Evolutionary conservation across 73 alveolate genomes (phyloP).

Genomic region (Loxodes magnus): DNA sequence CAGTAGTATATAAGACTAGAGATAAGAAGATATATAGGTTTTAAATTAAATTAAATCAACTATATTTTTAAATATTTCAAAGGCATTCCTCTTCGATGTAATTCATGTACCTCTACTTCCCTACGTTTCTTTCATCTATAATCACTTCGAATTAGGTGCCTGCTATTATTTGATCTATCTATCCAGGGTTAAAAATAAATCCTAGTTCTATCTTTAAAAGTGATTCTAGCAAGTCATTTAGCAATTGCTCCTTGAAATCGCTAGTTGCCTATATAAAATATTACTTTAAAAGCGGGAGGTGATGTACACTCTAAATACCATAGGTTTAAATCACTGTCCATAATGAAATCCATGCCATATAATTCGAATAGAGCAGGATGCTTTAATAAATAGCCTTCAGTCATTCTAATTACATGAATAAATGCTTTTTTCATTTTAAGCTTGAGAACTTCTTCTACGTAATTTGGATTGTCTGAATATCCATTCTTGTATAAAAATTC

Average conservation of each 20-base stretch:
- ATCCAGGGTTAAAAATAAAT: background rate
- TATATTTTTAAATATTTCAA: background rate
- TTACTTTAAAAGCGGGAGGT: background rate
- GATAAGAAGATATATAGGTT: too few relatives aligned
- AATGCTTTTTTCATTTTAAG: background rate
- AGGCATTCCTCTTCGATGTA: background rate
- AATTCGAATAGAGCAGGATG: constrained; percentile 4
- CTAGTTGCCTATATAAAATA: background rate
- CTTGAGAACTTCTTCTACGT: background rate
- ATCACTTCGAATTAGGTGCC: background rate
- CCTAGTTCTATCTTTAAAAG: background rate
- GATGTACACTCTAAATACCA: background rate
- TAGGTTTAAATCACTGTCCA: background rate
- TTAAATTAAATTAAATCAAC: too few relatives aligned
- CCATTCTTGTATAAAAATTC: background rate
- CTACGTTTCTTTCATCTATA: constrained; percentile 2
- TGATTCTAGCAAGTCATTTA: background rate
- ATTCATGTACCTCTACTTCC: background rate
- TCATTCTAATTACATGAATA: background rate
- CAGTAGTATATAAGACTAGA: too few relatives aligned
- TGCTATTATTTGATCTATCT: background rate
- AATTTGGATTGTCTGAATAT: background rate
- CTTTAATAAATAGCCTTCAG: background rate
- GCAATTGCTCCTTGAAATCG: background rate
- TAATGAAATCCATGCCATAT: constrained; percentile 4